Conservation (phyloP, 768 basidiomycete species). For the Tulasnella sp. region DNA sequence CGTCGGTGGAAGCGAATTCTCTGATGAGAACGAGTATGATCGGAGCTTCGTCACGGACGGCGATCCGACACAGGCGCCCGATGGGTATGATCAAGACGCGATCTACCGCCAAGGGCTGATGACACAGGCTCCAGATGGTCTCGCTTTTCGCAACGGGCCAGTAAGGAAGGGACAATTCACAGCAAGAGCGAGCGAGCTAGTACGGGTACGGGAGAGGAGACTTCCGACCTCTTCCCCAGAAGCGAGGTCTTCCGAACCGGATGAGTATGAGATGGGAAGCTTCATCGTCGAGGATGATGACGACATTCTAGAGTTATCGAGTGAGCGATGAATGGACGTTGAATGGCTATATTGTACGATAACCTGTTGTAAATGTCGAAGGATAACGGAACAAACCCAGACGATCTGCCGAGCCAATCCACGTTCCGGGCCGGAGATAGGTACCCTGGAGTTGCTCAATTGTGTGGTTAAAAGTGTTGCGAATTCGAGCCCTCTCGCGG, state of each 20-base stretch:
- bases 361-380: no score
- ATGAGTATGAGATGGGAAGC: constrained; percentile 63
- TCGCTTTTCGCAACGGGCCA: constrained; percentile 46
- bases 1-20: constrained; percentile 60
- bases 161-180: constrained; percentile 26
- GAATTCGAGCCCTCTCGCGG: no score
- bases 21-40: constrained; percentile 57
- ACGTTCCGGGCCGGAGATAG: no score
- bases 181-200: constrained; percentile 30
- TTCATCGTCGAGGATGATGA: constrained; percentile 75
- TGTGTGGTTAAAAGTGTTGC: no score
- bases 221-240: constrained; percentile 47
- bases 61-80: constrained; percentile 54
- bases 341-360: no score
- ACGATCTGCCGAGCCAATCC: no score
- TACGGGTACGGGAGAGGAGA: not conserved
- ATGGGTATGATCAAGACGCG: constrained; percentile 62
- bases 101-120: constrained; percentile 62
- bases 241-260: constrained; percentile 39
- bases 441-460: no score
- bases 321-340: not conserved
- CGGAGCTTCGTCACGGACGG: constrained; percentile 52
- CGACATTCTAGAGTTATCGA: constrained; percentile 9
- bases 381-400: no score
- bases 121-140: constrained; percentile 52